Evolutionary conservation across 2,329 filamentous ascomycete genomes (phyloP), one percentile per base, ranked within the genome.

Genomic region (Fonsecaea multimorphosa): DNA sequence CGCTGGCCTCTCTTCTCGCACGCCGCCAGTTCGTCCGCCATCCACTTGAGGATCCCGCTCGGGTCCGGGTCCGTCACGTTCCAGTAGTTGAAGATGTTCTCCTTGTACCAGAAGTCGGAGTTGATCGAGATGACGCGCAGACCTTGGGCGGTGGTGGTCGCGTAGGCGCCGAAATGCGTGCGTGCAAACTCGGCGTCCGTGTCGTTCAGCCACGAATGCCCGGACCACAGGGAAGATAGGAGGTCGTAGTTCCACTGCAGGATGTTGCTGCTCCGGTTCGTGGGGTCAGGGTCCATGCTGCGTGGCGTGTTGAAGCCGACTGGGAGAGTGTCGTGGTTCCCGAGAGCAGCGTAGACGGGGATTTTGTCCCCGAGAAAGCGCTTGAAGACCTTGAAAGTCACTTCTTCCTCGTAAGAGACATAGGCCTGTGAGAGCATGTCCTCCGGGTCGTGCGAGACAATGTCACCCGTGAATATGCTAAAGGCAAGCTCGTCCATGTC

Each of bases 381-480:
- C 56, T 74, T 74, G 61, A 75, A 74, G 12, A 70, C 68, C 22
- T 68, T 65, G 54, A 73, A 75, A 0, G 71, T 72, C 2, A 73
- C 56, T 27, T 66, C 68, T 55, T 75, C 74, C 40, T 74, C 71
- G 57, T 74, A 74, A 9, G 73, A 68, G 3, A 75, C 71, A 36
- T 75, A 75, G 4, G 66, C 73, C 51, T 58, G 64, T 16, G 71
- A 73, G 7, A 75, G 58, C 44, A 71, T 58, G 46, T 75, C 73
- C 29, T 73, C 69, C 8, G 67, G 61, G 53, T 73, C 74, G 38
- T 76, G 74, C 58, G 70, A 72, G 19, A 76, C 74, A 19, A 76
- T 72, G 63, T 76, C 74, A 34, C 74, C 74, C 19, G 74, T 75
- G 58, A 73, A 75, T 11, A 75, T 73, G 14, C 71, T 68, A 49